Conservation (phyloP, 2,329 filamentous ascomycete species). For the Rasamsonia emersonii region DNA sequence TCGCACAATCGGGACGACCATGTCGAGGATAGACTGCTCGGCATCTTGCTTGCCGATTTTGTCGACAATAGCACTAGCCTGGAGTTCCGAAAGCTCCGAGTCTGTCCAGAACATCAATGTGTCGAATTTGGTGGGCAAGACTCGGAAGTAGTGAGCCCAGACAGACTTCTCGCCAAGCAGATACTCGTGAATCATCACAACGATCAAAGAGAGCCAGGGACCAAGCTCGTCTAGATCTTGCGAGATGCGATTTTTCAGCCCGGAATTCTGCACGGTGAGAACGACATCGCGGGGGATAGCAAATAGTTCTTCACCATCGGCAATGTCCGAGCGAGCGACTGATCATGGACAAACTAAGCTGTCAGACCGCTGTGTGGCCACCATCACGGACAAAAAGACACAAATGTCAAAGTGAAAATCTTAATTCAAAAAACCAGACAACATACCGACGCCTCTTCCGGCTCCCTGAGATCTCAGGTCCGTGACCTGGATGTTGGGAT, state of each 20-base stretch:
- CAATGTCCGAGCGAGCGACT: slow-evolving; percentile 66
- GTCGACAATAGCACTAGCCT: slow-evolving; percentile 64
- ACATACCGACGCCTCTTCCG: slow-evolving; percentile 57
- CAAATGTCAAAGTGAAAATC: slow-evolving; percentile 9
- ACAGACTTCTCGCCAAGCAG: slow-evolving; percentile 50
- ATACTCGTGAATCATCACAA: slow-evolving; percentile 72
- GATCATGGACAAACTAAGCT: slow-evolving; percentile 8
- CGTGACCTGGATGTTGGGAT: slow-evolving; percentile 48
- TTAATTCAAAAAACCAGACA: slow-evolving; percentile 10
- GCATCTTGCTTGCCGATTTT: slow-evolving; percentile 70
- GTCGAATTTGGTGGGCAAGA: slow-evolving; percentile 65
- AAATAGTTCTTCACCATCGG: slow-evolving; percentile 69
- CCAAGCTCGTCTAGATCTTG: slow-evolving; percentile 44
- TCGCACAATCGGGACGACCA: slow-evolving; percentile 45
- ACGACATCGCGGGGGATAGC: slow-evolving; percentile 65
- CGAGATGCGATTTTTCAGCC: slow-evolving; percentile 51
- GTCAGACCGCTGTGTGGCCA: too few species aligned
- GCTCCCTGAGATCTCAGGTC: slow-evolving; percentile 49
- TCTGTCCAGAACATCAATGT: slow-evolving; percentile 85
- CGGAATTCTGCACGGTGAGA: slow-evolving; percentile 64
- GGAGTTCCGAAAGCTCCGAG: slow-evolving; percentile 60
- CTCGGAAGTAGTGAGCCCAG: slow-evolving; percentile 71
- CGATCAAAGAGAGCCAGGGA: slow-evolving; percentile 55
- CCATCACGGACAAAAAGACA: slow-evolving; percentile 2
- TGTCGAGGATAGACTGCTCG: slow-evolving; percentile 57